Conservation (phyloP, 2,329 filamentous ascomycete genomes). For the Hypoxylon rubiginosum region DNA sequence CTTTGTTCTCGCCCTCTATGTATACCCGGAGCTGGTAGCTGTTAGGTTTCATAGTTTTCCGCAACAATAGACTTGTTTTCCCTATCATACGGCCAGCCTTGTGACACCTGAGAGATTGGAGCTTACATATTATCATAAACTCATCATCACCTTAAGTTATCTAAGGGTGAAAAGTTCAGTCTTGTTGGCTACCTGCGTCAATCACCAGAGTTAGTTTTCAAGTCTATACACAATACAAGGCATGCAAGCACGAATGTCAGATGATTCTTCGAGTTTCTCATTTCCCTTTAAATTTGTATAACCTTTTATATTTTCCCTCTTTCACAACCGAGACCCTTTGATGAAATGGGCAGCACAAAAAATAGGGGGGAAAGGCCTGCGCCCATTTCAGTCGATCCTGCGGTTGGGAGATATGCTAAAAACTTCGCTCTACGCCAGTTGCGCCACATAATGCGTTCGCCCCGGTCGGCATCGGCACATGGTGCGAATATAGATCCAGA, state of each 20-base stretch:
- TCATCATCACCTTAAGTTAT: too few species aligned
- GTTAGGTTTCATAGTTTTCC: too few species aligned
- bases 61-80: too few species aligned
- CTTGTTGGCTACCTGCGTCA: background rate
- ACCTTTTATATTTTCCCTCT: constrained; percentile 14
- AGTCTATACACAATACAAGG: constrained; percentile 10
- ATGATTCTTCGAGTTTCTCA: constrained; percentile 15
- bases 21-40: too few species aligned
- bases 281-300: constrained; percentile 32
- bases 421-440: constrained; percentile 29
- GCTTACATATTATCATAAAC: too few species aligned
- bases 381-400: constrained; percentile 24
- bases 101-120: too few species aligned
- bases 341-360: constrained; percentile 3
- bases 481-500: constrained; percentile 17
- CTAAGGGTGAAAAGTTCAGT: background rate
- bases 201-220: background rate
- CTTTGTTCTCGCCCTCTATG: too few species aligned
- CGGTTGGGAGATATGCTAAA: constrained; percentile 19
- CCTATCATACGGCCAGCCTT: too few species aligned
- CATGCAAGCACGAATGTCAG: constrained; percentile 8
- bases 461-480: constrained; percentile 31
- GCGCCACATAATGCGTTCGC: constrained; percentile 33
- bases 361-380: constrained; percentile 3
- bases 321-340: constrained; percentile 25